phyloP scores from a whole-genome alignment of 768 basidiomycete genomes.

The Tricholoma saponaceum region DNA sequence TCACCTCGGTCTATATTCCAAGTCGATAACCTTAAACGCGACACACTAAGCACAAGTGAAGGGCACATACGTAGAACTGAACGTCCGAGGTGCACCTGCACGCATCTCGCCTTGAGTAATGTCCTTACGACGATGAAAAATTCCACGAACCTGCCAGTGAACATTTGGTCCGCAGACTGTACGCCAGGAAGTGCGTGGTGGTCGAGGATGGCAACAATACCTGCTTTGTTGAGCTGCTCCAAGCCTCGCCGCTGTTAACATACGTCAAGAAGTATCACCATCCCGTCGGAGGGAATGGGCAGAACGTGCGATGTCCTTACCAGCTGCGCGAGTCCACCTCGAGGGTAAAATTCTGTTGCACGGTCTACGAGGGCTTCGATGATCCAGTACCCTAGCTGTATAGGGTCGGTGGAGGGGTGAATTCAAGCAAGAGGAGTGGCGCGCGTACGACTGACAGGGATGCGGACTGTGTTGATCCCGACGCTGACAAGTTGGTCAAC shows the following conservation, averaged over 20 bases:
- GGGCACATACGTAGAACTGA: constrained; percentile 61
- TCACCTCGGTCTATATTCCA: constrained; percentile 50
- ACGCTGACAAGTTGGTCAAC: constrained; percentile 47
- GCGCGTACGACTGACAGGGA: constrained; percentile 50
- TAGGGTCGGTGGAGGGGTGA: not conserved
- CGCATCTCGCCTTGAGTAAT: not conserved
- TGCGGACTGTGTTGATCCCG: constrained; percentile 73
- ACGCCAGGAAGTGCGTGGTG: constrained; percentile 75
- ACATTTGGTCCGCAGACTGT: constrained; percentile 54
- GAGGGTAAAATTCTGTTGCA: constrained; percentile 56
- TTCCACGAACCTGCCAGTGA: constrained; percentile 57
- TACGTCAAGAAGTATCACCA: not conserved
- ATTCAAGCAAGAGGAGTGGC: not conserved
- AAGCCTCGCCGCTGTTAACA: constrained; percentile 55
- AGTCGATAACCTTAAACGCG: not conserved
- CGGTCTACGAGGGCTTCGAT: constrained; percentile 69
- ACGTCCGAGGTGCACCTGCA: constrained; percentile 62
- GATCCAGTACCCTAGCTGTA: constrained; percentile 79
- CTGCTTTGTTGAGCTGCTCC: constrained; percentile 51
- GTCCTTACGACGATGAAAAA: not conserved
- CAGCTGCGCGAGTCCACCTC: constrained; percentile 63
- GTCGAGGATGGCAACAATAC: constrained; percentile 61
- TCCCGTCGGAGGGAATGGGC: not conserved
- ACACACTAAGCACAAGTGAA: not conserved
- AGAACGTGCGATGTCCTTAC: constrained; percentile 36